phyloP scores from a whole-genome alignment of 2,329 filamentous ascomycete genomes.

The Leptographium procerum region DNA sequence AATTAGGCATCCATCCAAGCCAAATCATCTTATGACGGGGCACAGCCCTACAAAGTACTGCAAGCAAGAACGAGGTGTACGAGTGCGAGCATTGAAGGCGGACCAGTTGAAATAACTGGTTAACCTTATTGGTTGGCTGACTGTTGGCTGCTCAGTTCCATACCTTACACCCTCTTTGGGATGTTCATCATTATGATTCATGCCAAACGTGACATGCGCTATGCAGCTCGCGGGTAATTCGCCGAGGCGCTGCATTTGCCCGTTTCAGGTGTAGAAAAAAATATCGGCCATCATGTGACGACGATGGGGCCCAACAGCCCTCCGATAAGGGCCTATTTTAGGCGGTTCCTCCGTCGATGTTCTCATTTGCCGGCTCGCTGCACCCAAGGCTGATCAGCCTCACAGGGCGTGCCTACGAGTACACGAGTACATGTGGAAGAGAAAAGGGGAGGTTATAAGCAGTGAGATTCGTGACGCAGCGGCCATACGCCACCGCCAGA shows the following conservation, averaged over 20 bases:
- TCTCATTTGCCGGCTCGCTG: neutral
- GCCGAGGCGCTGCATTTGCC: neutral
- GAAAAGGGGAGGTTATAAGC: neutral
- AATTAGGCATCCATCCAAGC: neutral
- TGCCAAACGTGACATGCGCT: neutral
- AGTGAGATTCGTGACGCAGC: neutral
- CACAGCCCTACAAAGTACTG: neutral
- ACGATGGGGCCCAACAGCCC: neutral
- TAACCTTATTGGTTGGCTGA: neutral
- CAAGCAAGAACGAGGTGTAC: neutral
- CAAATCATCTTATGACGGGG: neutral
- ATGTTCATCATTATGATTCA: neutral
- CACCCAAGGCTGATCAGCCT: conserved; percentile 4
- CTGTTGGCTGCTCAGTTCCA: no score
- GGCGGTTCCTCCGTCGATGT: neutral
- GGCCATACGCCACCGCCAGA: neutral
- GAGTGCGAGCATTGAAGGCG: no score
- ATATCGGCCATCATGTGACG: neutral
- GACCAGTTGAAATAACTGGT: neutral
- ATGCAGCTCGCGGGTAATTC: neutral
- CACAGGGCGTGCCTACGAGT: conserved; percentile 1
- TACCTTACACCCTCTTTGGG: neutral
- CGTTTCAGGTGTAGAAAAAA: neutral
- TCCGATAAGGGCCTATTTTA: neutral
- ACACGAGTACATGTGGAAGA: no score